A percentile compares a stretch with the other conserved stretches of the same genome.
Conservation (phyloP, 1,284 basidiomycete genomes). For the Ceraceosorus guamensis region DNA sequence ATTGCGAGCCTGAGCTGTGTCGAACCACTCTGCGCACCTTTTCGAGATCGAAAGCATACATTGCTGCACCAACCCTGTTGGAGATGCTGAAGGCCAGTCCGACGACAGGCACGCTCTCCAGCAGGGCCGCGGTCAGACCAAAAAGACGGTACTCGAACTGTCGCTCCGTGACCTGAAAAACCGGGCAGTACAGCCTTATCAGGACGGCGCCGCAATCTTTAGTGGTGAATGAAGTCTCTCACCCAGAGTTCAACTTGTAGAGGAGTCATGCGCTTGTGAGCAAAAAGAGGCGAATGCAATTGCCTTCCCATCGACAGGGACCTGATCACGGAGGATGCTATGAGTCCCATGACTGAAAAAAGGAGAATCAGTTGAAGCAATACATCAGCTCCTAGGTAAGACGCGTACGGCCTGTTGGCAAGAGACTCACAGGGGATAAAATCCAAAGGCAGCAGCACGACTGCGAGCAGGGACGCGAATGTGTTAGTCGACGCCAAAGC, state of each 20-base stretch:
- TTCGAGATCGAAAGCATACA: constrained; percentile 46
- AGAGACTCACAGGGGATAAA: constrained; percentile 30
- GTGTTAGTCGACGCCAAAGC: background rate
- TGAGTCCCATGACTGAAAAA: constrained; percentile 23
- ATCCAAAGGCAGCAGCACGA: constrained; percentile 34
- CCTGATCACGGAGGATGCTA: constrained; percentile 22
- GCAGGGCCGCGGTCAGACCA: constrained; percentile 34
- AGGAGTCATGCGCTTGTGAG: constrained; percentile 41
- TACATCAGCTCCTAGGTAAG: background rate
- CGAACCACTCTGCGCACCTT: constrained; percentile 17
- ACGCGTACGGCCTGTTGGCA: too few species aligned
- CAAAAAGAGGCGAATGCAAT: constrained; percentile 33
- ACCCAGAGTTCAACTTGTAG: constrained; percentile 41
- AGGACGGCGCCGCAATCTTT: too few species aligned
- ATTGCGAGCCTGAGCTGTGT: background rate
- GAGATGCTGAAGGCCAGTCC: constrained; percentile 41
- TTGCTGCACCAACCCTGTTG: constrained; percentile 45
- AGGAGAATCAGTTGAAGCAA: background rate
- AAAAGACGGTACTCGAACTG: constrained; percentile 34
- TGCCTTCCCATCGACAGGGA: constrained; percentile 25
- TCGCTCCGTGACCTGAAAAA: too few species aligned
- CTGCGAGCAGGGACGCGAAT: constrained; percentile 11
- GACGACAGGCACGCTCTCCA: constrained; percentile 39
- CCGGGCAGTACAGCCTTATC: too few species aligned
- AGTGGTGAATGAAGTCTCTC: too few species aligned